phyloP scores from a whole-genome alignment of 257 asterid species.

The Nicotiana attenuata region DNA sequence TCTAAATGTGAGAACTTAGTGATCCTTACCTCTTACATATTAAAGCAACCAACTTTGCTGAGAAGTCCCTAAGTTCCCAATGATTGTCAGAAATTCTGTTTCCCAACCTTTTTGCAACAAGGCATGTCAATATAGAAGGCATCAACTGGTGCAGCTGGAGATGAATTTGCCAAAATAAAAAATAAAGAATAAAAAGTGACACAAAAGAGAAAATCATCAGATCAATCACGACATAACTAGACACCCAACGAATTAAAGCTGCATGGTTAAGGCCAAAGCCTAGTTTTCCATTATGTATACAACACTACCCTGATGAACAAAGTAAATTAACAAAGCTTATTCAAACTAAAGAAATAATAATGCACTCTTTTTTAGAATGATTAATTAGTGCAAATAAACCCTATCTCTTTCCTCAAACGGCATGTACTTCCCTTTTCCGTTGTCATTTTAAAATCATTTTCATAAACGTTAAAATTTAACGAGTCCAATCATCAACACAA shows the following conservation, averaged over 20 bases:
- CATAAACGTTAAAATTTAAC: background rate
- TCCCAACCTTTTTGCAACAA: slow-evolving; percentile 85
- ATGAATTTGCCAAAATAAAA: background rate
- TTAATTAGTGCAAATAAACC: background rate
- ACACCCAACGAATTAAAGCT: background rate
- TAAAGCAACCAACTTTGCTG: slow-evolving; percentile 74
- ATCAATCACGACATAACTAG: background rate
- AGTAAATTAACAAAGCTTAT: background rate
- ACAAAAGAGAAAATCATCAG: slow-evolving; percentile 6
- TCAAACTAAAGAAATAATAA: background rate
- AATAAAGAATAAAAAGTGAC: background rate
- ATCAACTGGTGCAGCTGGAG: slow-evolving; percentile 87
- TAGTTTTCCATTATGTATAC: background rate
- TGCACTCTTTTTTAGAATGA: background rate
- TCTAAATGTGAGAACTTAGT: background rate
- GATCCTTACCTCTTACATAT: slow-evolving; percentile 74
- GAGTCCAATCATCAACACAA: background rate
- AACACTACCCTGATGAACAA: background rate
- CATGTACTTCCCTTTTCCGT: background rate
- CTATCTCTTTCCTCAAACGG: background rate
- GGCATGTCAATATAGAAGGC: slow-evolving; percentile 96
- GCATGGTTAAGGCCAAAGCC: background rate
- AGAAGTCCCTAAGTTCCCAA: slow-evolving; percentile 83
- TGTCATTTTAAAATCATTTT: background rate
- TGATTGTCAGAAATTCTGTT: slow-evolving; percentile 71